Conservation (phyloP, 805 yeast species). For the Wickerhamiella kurtzmanii region DNA sequence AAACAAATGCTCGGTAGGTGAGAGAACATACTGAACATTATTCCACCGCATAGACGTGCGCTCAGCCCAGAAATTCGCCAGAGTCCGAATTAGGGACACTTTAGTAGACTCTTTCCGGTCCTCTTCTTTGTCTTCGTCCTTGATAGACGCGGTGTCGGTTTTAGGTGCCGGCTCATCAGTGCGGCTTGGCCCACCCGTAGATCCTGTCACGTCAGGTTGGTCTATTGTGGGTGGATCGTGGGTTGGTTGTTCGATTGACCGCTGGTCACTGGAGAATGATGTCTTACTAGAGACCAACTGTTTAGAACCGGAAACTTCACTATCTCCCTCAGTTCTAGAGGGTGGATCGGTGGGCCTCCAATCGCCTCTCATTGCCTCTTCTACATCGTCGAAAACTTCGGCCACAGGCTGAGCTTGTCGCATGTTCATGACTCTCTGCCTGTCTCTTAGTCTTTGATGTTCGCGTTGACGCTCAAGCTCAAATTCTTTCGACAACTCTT, state of each 20-base stretch:
- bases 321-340: not conserved
- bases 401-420: slow-evolving; percentile 74
- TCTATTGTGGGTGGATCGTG: too few species aligned
- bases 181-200: too few species aligned
- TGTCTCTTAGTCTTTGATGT: slow-evolving; percentile 42
- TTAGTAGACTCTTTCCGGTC: slow-evolving; percentile 1
- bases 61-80: slow-evolving; percentile 94
- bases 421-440: slow-evolving; percentile 56
- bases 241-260: not conserved
- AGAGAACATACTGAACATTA: slow-evolving; percentile 72
- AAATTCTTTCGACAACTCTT: slow-evolving; percentile 70
- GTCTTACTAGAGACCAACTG: not conserved
- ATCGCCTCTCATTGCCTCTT: slow-evolving; percentile 67
- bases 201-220: too few species aligned
- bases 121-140: slow-evolving; percentile 2
- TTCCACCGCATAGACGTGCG: slow-evolving; percentile 92
- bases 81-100: slow-evolving; percentile 57
- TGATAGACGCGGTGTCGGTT: not conserved
- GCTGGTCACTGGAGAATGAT: not conserved
- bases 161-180: too few species aligned
- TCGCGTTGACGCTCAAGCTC: slow-evolving; percentile 77
- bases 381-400: slow-evolving; percentile 75
- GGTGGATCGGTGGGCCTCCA: slow-evolving; percentile 19
- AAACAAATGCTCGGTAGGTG: slow-evolving; percentile 74
- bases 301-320: not conserved